Base-by-base conservation (phyloP, 306 rosid species). In the Cyamopsis tetragonoloba region DNA sequence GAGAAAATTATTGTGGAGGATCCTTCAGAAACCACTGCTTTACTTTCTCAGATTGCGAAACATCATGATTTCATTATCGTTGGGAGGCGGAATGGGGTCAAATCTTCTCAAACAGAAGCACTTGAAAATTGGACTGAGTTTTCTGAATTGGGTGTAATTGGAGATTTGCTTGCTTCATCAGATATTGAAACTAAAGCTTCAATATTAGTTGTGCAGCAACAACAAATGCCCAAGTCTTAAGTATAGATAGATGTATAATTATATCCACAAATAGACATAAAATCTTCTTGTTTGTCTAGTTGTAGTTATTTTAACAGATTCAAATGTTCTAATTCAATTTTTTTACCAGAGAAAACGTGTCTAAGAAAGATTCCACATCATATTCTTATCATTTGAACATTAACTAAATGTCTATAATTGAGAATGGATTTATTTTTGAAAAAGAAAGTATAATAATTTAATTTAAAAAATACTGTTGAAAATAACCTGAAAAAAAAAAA, bases 111-210 rank as follows among this genome's bases (percentile, higher is more conserved):
- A 3, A 83, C 84, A 0, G 18, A 61, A 17, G 85, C 80, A 24
- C 82, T 83, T 51, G 30, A 42, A 0, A 79, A 71, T 19, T 86
- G 88, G 91, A 81, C 62, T 26, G 86, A 86, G 64, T 81, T 72
- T 35, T 57, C 78, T 3, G 88, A 86, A 71, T 47, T 86, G 10
- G 88, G 91, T 10, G 71, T 55, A 0, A 4, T 83, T 14, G 88
- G 91, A 22, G 88, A 86, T 71, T 57, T 81, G 79, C 85, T 86
- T 39, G 81, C 88, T 30, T 80, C 91, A 2, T 7, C 75, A 0
- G 84, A 81, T 53, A 4, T 62, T 9, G 12, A 46, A 6, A 38
- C 39, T 26, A 78, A 6, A 13, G 80, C 85, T 47, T 80, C 84
- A 5, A 42, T 84, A 56, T 19, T 86, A 14, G 84, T 83, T 7